Evolutionary conservation across 2,329 filamentous ascomycete species (phyloP).

Genomic region (Verticillium nonalfalfae): DNA sequence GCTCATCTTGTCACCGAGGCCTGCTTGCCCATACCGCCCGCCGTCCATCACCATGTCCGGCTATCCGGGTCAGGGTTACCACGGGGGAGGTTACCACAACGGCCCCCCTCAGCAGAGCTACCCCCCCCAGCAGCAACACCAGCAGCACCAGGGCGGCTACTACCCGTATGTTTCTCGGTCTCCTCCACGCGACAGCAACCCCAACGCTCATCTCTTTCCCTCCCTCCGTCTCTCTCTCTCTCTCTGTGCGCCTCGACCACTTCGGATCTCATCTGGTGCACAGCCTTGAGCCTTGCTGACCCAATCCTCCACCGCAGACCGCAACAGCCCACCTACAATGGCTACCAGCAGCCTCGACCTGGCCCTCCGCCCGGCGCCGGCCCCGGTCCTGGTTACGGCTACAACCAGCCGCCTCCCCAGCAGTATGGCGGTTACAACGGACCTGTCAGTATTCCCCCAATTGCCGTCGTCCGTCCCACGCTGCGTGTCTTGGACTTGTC

Average conservation of each 20-base stretch:
- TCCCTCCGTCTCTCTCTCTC: constrained; percentile 1
- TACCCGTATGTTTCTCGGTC: constrained; percentile 52
- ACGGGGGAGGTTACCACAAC: constrained; percentile 37
- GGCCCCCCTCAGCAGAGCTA: constrained; percentile 24
- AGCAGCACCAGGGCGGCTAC: constrained; percentile 34
- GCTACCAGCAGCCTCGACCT: constrained; percentile 36
- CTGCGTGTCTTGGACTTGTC: not conserved
- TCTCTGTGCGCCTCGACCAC: constrained; percentile 8
- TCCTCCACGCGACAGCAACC: constrained; percentile 18
- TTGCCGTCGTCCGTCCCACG: constrained; percentile 8
- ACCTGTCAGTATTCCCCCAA: constrained; percentile 4
- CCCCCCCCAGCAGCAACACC: constrained; percentile 26
- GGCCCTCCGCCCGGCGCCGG: constrained; percentile 28
- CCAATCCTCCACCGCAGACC: constrained; percentile 21
- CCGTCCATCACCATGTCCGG: constrained; percentile 48
- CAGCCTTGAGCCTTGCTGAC: constrained; percentile 18
- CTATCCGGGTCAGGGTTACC: constrained; percentile 51
- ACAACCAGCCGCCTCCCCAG: constrained; percentile 42
- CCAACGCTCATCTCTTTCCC: constrained; percentile 20
- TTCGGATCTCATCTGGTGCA: constrained; percentile 1
- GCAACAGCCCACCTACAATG: constrained; percentile 37
- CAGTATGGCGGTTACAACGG: constrained; percentile 30
- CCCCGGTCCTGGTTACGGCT: constrained; percentile 33
- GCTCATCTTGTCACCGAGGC: not conserved
- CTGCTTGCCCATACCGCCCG: not conserved